Base-by-base conservation (phyloP, 371 early-diverging fungal species). In the Dentiscutata heterogama region DNA sequence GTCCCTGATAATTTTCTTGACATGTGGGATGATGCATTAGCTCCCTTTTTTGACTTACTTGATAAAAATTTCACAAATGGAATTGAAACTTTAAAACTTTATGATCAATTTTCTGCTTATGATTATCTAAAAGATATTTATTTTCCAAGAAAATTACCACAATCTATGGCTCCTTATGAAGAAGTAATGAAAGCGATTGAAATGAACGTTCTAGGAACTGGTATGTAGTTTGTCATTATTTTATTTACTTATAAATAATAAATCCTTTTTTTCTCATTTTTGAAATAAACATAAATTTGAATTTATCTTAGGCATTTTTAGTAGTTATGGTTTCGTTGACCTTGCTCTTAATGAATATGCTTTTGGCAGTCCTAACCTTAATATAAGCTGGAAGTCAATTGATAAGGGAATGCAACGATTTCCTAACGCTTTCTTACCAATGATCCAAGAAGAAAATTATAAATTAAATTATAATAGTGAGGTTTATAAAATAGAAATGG, bases 401-500 rank as follows among this genome's bases (percentile, higher is more conserved):
- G 46, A 71, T 22, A 46, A 71, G 8, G 71, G 71, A 50, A 71
- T 71, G 71, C 50, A 42, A 71, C 42, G 71, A 71, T 71, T 46
- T 50, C 71, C 71, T 22, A 25, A 71, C 50, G 71, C 71, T 31
- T 71, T 71, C 8, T 51, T 51, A 25, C 14, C 46, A 22, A 27
- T 25, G 7, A 22, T 50, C 4, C 14, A 50, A 18, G 7, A 51
- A 14, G 51, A 14, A 71, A 50, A 71, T 11, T 22, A 27, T n/a
- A 25, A 71, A 1, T 8, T 50, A 50, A 46, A 50, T 25, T 71
- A 50, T 50, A 46, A 71, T 13, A 25, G 51, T 50, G 16, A 71
- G 50, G 71, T 71, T 71, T 71, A 71, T 50, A 71, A 71, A 11
- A 27, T 71, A 25, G 71, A 71, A 25, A 25, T 13, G 51, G 51